Conservation (phyloP, 495 filamentous ascomycete genomes). For the Platismatia glauca region DNA sequence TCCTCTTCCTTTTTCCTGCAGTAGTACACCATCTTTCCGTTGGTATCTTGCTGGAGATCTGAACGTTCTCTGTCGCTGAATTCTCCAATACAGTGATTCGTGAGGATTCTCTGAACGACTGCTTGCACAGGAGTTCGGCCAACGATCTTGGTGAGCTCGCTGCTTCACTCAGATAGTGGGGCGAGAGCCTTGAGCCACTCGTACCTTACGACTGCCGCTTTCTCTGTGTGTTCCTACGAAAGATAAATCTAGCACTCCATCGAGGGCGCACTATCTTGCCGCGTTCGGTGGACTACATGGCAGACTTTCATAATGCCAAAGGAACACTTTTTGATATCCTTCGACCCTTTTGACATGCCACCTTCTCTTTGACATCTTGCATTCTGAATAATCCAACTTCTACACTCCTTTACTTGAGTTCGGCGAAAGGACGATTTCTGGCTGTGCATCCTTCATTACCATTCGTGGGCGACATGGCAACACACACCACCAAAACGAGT, state of each 20-base stretch:
- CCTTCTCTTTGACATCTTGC: constrained; percentile 24
- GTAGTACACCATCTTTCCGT: background rate
- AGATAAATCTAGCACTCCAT: constrained; percentile 4
- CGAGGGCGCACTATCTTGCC: constrained; percentile 4
- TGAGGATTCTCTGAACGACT: background rate
- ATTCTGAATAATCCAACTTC: constrained; percentile 23
- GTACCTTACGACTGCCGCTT: constrained; percentile 8
- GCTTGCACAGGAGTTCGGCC: background rate
- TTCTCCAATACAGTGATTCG: background rate
- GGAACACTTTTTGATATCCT: constrained; percentile 19
- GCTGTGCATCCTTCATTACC: constrained; percentile 17
- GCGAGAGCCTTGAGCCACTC: constrained; percentile 13
- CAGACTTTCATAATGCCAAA: constrained; percentile 23
- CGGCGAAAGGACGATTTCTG: constrained; percentile 9
- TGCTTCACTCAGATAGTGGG: background rate
- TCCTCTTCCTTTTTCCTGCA: background rate
- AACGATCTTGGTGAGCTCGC: background rate
- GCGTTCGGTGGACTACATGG: constrained; percentile 20
- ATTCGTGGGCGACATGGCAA: constrained; percentile 21
- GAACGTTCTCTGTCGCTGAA: background rate
- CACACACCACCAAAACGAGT: constrained; percentile 19
- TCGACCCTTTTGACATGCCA: constrained; percentile 21
- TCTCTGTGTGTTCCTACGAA: constrained; percentile 6
- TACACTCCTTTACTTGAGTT: constrained; percentile 25
- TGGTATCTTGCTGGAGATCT: no score